Evolutionary conservation across 2,329 filamentous ascomycete genomes (phyloP).

Genomic region (Monilinia fructicola): DNA sequence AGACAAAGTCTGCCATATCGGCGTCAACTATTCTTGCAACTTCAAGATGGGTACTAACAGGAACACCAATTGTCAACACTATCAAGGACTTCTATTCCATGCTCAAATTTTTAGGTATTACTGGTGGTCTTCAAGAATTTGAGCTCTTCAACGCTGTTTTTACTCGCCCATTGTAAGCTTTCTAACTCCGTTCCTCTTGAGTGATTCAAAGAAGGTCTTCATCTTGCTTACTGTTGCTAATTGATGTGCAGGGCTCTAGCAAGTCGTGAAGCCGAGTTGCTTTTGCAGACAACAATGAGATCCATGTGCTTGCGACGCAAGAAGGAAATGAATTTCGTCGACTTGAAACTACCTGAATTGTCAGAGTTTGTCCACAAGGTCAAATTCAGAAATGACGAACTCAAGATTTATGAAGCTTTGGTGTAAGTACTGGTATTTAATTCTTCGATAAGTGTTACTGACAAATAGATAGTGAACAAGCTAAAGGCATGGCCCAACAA

Average conservation of each 20-base stretch:
- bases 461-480: conserved; percentile 57
- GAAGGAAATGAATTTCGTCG: conserved; percentile 87
- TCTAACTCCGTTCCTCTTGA: too few species aligned
- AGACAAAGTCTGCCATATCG: conserved; percentile 69
- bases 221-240: conserved; percentile 1
- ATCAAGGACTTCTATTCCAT: conserved; percentile 80
- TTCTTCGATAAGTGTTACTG: conserved; percentile 26
- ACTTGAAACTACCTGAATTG: conserved; percentile 74
- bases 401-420: conserved; percentile 73
- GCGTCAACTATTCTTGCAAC: conserved; percentile 65
- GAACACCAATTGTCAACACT: conserved; percentile 81
- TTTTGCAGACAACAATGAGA: conserved; percentile 76
- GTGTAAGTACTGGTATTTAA: conserved; percentile 48
- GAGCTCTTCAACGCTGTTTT: conserved; percentile 73
- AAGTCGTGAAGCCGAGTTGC: conserved; percentile 56
- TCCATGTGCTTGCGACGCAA: conserved; percentile 76
- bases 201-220: background rate
- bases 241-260: conserved; percentile 45
- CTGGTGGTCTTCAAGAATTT: conserved; percentile 70
- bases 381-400: conserved; percentile 70
- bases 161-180: conserved; percentile 58
- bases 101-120: conserved; percentile 72
- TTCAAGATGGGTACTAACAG: conserved; percentile 77
- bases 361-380: conserved; percentile 77
- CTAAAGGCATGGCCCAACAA: conserved; percentile 66